A percentile compares a stretch with the other conserved stretches of the same genome.
These are phyloP conservation scores for Sugiyamaella xylanicola DNA, from an alignment of 1,139 yeast genomes.

Conservation along the genomic window DNA sequence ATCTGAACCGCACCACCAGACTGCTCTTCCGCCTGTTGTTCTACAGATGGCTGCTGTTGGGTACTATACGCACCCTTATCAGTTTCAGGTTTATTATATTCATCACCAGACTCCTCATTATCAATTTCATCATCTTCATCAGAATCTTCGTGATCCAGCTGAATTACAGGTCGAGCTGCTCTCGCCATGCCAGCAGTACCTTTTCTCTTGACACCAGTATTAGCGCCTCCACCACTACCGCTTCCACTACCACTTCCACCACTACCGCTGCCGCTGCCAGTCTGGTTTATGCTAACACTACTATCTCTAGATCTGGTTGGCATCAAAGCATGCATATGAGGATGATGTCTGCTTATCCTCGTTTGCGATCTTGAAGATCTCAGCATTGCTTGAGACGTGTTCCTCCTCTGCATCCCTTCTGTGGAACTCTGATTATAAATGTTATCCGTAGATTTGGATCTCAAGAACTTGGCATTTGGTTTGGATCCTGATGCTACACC, in stretches of 20 bases:
- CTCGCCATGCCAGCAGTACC: constrained; percentile 22
- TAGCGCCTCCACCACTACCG: background rate
- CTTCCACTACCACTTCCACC: background rate
- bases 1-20: background rate
- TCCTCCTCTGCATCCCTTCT: constrained; percentile 18
- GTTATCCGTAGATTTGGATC: constrained; percentile 23
- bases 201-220: constrained; percentile 2
- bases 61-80: background rate
- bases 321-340: constrained; percentile 13
- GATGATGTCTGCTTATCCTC: constrained; percentile 22
- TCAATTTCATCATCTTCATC: constrained; percentile 41
- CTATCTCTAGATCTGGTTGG: constrained; percentile 19
- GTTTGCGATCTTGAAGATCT: constrained; percentile 32
- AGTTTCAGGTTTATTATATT: background rate
- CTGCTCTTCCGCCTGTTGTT: background rate
- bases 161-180: constrained; percentile 36
- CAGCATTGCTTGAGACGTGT: constrained; percentile 21
- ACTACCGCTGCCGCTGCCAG: constrained; percentile 17
- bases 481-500: background rate
- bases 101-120: constrained; percentile 8
- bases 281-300: background rate
- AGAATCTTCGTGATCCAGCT: constrained; percentile 36
- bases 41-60: background rate
- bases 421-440: constrained; percentile 10
- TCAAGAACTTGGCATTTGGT: constrained; percentile 17